Evolutionary conservation across 2,329 filamentous ascomycete species (phyloP).

Genomic region (Zasmidium cellare): DNA sequence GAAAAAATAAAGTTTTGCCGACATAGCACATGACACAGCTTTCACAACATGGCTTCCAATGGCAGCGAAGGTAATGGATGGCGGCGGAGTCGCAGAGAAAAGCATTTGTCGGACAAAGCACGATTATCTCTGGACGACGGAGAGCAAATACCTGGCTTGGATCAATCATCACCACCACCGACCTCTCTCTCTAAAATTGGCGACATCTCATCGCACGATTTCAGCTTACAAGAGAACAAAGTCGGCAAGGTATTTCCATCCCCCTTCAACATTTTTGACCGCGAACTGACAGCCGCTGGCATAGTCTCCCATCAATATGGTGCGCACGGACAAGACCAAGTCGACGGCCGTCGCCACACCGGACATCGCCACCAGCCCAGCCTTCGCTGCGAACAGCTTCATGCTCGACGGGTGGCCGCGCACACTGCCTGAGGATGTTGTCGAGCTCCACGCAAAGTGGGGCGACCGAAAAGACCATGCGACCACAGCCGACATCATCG

Average conservation of each 20-base stretch:
- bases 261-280: too few species aligned
- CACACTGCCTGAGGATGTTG: neutral
- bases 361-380: neutral
- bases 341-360: neutral
- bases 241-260: too few species aligned
- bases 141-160: neutral
- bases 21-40: neutral
- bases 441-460: slow-evolving; percentile 5
- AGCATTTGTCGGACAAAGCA: neutral
- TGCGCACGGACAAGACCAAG: neutral
- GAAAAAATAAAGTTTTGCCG: neutral
- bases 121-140: neutral
- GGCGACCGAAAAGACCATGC: slow-evolving; percentile 11
- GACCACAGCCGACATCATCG: neutral
- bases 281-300: too few species aligned
- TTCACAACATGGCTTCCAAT: neutral
- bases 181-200: neutral
- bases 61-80: neutral
- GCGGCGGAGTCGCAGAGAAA: neutral
- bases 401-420: slow-evolving; percentile 19
- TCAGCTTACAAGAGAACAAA: too few species aligned
- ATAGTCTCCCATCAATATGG: neutral
- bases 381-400: slow-evolving; percentile 10
- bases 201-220: too few species aligned
- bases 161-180: neutral